Percentiles rank a stretch among this genome's conserved stretches.
Conservation (phyloP, 768 basidiomycete species). For the Austroboletus eburneus region DNA sequence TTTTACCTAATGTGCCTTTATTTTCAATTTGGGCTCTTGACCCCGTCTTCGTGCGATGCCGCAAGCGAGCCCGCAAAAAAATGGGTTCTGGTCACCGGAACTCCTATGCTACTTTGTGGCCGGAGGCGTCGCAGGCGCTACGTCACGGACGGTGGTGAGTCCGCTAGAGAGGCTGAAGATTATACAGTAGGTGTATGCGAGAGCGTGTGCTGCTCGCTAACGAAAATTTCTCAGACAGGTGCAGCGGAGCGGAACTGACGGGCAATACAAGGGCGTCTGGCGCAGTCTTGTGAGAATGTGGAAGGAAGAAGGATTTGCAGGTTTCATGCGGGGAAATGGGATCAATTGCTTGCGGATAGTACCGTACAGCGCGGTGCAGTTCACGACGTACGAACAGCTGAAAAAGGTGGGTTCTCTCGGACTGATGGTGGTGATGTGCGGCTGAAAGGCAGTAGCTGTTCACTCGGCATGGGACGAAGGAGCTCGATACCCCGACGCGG, state of each 20-base stretch:
- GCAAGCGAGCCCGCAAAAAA: slow-evolving; percentile 21
- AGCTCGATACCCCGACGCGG: slow-evolving; percentile 86
- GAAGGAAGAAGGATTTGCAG: slow-evolving; percentile 88
- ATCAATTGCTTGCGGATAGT: slow-evolving; percentile 92
- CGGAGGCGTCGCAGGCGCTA: slow-evolving; percentile 53
- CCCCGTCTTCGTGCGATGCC: slow-evolving; percentile 18
- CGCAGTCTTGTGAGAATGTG: slow-evolving; percentile 80
- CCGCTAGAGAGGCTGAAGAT: slow-evolving; percentile 94
- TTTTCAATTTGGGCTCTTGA: slow-evolving; percentile 7
- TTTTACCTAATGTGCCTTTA: too few relatives aligned
- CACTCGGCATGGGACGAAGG: slow-evolving; percentile 59
- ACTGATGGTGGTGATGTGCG: slow-evolving; percentile 4
- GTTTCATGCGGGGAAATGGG: slow-evolving; percentile 92
- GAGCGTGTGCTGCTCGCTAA: neutral
- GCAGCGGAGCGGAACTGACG: slow-evolving; percentile 61
- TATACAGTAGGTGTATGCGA: slow-evolving; percentile 69
- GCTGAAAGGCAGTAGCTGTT: slow-evolving; percentile 55
- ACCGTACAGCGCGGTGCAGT: slow-evolving; percentile 87
- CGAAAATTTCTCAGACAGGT: slow-evolving; percentile 61
- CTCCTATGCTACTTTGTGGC: slow-evolving; percentile 50
- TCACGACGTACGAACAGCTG: slow-evolving; percentile 85
- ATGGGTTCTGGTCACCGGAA: slow-evolving; percentile 29
- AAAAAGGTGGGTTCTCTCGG: slow-evolving; percentile 58
- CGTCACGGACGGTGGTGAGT: slow-evolving; percentile 87
- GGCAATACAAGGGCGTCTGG: slow-evolving; percentile 83